phyloP scores from a whole-genome alignment of 2,329 filamentous ascomycete species.

The Cordyceps farinosa region DNA sequence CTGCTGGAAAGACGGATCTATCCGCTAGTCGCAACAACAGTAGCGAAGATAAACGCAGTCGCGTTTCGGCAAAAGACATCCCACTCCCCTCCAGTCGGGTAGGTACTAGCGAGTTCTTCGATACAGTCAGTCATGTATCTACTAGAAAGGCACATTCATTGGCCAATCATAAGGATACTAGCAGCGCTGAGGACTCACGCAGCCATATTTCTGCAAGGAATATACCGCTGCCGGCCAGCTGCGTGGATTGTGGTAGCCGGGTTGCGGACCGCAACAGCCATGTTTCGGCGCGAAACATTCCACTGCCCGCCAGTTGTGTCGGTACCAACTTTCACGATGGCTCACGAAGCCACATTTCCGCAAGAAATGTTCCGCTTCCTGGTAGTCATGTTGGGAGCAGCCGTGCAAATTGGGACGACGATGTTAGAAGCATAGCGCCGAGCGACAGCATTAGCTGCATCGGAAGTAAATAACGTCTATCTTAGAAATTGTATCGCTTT shows the following conservation, averaged over 20 bases:
- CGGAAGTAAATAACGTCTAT: slow-evolving; percentile 30
- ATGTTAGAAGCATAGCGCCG: slow-evolving; percentile 53
- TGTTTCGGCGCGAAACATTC: slow-evolving; percentile 12
- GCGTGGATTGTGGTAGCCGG: slow-evolving; percentile 38
- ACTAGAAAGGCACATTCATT: neutral
- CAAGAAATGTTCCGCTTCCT: slow-evolving; percentile 7
- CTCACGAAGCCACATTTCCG: slow-evolving; percentile 25
- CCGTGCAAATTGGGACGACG: slow-evolving; percentile 43
- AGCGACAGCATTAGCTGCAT: slow-evolving; percentile 61
- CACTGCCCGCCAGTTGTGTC: slow-evolving; percentile 8
- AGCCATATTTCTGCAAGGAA: slow-evolving; percentile 32
- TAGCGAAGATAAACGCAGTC: slow-evolving; percentile 19
- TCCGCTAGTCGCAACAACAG: neutral
- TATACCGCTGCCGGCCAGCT: slow-evolving; percentile 40
- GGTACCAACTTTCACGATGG: neutral
- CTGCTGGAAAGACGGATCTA: neutral
- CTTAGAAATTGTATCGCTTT: neutral
- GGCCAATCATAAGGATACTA: neutral
- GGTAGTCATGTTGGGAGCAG: slow-evolving; percentile 37
- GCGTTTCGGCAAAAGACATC: slow-evolving; percentile 24
- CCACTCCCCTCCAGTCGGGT: slow-evolving; percentile 7
- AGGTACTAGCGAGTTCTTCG: slow-evolving; percentile 10
- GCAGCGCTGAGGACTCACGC: neutral
- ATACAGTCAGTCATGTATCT: slow-evolving; percentile 15
- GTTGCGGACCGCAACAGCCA: slow-evolving; percentile 43